phyloP scores from a whole-genome alignment of 2,329 filamentous ascomycete genomes.

The Trichoderma koningii region DNA sequence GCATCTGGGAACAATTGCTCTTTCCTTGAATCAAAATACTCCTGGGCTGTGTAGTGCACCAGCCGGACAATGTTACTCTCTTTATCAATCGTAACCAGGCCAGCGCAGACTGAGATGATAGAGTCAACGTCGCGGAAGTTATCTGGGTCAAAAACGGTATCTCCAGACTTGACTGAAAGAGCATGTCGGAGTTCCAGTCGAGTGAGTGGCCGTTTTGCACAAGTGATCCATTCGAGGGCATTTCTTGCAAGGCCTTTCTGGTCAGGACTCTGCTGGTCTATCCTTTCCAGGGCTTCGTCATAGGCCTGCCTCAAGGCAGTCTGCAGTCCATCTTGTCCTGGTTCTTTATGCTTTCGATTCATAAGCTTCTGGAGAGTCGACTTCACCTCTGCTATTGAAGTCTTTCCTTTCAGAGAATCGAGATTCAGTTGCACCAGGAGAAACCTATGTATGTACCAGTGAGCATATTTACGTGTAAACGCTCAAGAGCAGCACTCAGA shows the following conservation, averaged over 20 bases:
- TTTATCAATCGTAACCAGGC: not conserved
- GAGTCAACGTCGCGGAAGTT: not conserved
- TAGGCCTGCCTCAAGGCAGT: not conserved
- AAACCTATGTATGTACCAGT: too few relatives aligned
- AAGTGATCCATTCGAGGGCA: not conserved
- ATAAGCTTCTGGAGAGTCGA: not conserved
- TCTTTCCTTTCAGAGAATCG: too few relatives aligned
- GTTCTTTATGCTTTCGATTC: not conserved
- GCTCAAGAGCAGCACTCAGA: rapidly evolving
- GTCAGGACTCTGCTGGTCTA: not conserved
- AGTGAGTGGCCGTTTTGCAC: not conserved
- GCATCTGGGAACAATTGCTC: not conserved
- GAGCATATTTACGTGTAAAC: too few relatives aligned
- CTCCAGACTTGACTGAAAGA: not conserved
- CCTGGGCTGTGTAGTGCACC: not conserved
- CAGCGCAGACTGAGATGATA: not conserved
- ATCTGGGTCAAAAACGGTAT: not conserved
- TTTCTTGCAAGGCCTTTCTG: not conserved
- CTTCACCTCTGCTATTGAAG: too few relatives aligned
- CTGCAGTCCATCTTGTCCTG: not conserved
- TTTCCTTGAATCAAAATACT: not conserved
- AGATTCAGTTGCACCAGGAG: too few relatives aligned
- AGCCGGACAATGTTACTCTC: not conserved
- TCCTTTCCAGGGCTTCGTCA: not conserved
- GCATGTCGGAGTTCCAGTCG: not conserved